Conservation (phyloP, 441 rosid species). For the Gossypium gossypioides region DNA sequence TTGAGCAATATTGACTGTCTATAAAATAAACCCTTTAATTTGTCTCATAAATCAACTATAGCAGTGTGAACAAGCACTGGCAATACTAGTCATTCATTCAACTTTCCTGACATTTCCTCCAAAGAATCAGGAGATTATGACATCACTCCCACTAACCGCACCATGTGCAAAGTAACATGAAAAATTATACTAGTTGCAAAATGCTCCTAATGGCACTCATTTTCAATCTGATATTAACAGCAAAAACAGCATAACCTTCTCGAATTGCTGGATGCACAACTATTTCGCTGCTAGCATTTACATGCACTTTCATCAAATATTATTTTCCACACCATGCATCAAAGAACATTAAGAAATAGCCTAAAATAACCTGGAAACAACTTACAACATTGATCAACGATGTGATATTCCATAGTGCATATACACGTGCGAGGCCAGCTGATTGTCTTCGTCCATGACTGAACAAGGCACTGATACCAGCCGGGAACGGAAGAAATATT, state of each 20-base stretch:
- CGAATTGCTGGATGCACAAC: too few relatives aligned
- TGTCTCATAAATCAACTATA: too few relatives aligned
- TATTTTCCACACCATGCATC: not conserved
- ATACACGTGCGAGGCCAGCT: constrained; percentile 67
- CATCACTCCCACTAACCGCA: not conserved
- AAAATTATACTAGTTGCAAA: not conserved
- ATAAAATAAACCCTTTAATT: too few relatives aligned
- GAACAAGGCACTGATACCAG: constrained; percentile 83
- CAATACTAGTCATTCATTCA: too few relatives aligned
- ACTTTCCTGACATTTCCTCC: too few relatives aligned
- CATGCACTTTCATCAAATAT: not conserved
- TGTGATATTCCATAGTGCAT: constrained; percentile 79
- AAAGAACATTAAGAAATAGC: not conserved
- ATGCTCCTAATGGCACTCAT: not conserved
- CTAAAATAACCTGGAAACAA: constrained; percentile 6
- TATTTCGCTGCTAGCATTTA: not conserved
- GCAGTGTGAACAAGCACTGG: too few relatives aligned
- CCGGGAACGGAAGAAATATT: constrained; percentile 69
- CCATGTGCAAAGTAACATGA: not conserved
- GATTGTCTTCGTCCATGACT: constrained; percentile 84
- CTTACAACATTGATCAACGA: constrained; percentile 77
- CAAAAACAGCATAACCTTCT: not conserved
- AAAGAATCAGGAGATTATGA: not conserved
- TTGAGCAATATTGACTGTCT: too few relatives aligned
- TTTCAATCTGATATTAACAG: not conserved